Base-by-base conservation (phyloP, 257 asterid species). In the Handroanthus guayacan region DNA sequence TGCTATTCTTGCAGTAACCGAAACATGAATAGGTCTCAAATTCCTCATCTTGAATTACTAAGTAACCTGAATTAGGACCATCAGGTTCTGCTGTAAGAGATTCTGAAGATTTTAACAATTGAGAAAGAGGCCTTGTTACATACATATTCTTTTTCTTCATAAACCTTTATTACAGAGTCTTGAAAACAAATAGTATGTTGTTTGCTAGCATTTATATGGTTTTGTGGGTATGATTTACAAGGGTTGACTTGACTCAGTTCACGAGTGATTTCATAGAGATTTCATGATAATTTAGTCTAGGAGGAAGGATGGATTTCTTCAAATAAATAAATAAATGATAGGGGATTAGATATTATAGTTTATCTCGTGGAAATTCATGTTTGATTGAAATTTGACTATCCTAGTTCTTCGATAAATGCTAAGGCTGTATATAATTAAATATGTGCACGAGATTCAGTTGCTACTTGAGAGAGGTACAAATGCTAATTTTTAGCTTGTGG, bases 31-130 rank as follows among this genome's bases (percentile, higher is more conserved):
- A 83, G 0, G 84, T 85, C 64, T 81, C 87, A 0, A 88, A 80
- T 77, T 91, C 92, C 57, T 79, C 87, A 77, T 89, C 97, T 54
- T 87, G 94, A 57, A 91, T 79, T 1, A 89, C 89, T 4, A 92
- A 65, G 85, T 68, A 88, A 5, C 96, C 96, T 0, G 92, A 85
- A 63, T 87, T 85, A 5, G 96, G 94, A 66, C 91, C 94, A 37
- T 87, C 89, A 0, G 92, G 90, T 1, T 50, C 63, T 5, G 71
- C 65, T 8, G 75, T 43, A 13, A 82, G 45, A 2, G 60, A 9
- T 0, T 86, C 87, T 5, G 87, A 88, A 55, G 79, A 78, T 45
- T 55, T 82, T 14, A 55, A 77, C 68, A 84, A 51, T 43, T 83
- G 75, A 13, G 97, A 89, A 13, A 89, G 85, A 77, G 79, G 85